Evolutionary conservation across 2,329 filamentous ascomycete species (phyloP).

Genomic region (Colletotrichum abscissum): DNA sequence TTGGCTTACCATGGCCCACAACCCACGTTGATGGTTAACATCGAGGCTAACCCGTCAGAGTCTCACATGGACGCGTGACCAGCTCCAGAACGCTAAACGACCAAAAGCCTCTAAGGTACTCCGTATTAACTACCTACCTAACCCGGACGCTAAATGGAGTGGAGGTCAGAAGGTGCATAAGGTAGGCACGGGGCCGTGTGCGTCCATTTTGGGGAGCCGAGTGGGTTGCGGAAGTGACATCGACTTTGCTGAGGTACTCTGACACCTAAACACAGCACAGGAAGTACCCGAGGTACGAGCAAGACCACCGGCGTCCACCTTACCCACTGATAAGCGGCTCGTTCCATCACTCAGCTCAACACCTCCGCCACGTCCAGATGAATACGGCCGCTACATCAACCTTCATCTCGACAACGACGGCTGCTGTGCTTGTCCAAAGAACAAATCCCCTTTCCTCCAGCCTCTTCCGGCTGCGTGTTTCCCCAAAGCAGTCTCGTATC

Average conservation of each 20-base stretch:
- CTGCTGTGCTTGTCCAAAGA: background rate
- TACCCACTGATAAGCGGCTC: background rate
- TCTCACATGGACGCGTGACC: background rate
- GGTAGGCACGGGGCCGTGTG: background rate
- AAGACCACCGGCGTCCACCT: background rate
- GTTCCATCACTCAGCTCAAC: background rate
- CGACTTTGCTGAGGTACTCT: background rate
- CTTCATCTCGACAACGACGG: background rate
- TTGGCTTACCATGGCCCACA: background rate
- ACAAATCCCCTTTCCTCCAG: background rate
- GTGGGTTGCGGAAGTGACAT: background rate
- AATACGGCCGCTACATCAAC: background rate
- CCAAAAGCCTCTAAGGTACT: too few species aligned
- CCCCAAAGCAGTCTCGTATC: background rate
- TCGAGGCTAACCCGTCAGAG: background rate
- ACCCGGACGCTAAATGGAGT: background rate
- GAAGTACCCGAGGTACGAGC: background rate
- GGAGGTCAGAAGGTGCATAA: background rate
- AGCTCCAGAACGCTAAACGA: background rate
- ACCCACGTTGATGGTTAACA: background rate
- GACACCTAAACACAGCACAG: background rate
- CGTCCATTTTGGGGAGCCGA: background rate
- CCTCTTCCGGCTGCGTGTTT: background rate
- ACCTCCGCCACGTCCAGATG: background rate
- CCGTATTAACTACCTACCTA: background rate